A percentile compares a stretch with the other conserved stretches of the same genome.
Conservation (phyloP, 495 filamentous ascomycete species). For the Neurospora sp. region DNA sequence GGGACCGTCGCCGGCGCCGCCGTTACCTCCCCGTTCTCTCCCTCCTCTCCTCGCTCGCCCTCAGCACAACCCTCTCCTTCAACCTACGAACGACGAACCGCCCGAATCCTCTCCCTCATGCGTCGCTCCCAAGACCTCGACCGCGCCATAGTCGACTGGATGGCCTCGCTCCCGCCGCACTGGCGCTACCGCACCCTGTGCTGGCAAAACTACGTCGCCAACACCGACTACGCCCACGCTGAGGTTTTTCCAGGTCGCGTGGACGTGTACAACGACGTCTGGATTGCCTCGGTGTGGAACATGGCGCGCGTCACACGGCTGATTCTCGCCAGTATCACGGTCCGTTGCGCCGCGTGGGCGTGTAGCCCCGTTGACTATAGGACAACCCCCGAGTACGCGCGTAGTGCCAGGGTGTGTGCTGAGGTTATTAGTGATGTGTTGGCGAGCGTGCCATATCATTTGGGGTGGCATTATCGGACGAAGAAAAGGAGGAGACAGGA, state of each 20-base stretch:
- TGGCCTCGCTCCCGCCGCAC: slow-evolving; percentile 25
- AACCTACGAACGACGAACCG: slow-evolving; percentile 1
- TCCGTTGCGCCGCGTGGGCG: slow-evolving; percentile 44
- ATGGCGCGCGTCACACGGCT: slow-evolving; percentile 33
- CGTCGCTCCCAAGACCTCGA: slow-evolving; percentile 34
- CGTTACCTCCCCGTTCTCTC: slow-evolving; percentile 14
- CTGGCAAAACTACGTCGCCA: slow-evolving; percentile 32
- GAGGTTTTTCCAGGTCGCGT: slow-evolving; percentile 43
- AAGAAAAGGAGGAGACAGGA: background rate
- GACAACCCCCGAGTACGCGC: slow-evolving; percentile 43
- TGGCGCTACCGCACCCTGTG: slow-evolving; percentile 34
- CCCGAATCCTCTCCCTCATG: slow-evolving; percentile 31
- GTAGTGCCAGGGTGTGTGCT: slow-evolving; percentile 25
- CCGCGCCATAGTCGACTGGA: slow-evolving; percentile 33
- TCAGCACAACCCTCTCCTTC: background rate
- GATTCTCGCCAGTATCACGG: slow-evolving; percentile 32
- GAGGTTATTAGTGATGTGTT: slow-evolving; percentile 41
- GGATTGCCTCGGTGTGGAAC: slow-evolving; percentile 39
- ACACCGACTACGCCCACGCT: slow-evolving; percentile 28
- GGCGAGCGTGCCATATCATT: slow-evolving; percentile 41
- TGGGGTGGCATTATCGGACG: slow-evolving; percentile 32
- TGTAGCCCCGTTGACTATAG: slow-evolving; percentile 42
- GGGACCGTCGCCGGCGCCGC: slow-evolving; percentile 19
- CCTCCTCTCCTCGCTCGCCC: background rate
- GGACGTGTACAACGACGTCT: slow-evolving; percentile 42